phyloP scores from a whole-genome alignment of 164 flowering plant species.

The grape (Vitis vinifera) region ASM3070453v1 NC_081809.1:1262001-1262500 shows the following conservation, averaged over 20 bases:
- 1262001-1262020: conserved; percentile 72
- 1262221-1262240: conserved; percentile 32
- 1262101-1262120: conserved; percentile 86
- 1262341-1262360: conserved; percentile 15
- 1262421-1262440: conserved; percentile 14
- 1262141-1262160: conserved; percentile 93
- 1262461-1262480: not conserved
- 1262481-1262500: not conserved
- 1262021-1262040: conserved; percentile 87
- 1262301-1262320: conserved; percentile 11
- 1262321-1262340: conserved; percentile 9
- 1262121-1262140: conserved; percentile 93
- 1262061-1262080: conserved; percentile 73
- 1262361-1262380: conserved; percentile 17
- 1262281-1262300: too few relatives aligned
- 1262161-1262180: conserved; percentile 91
- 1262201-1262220: conserved; percentile 97
- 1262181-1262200: conserved; percentile 89
- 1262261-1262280: not conserved
- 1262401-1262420: conserved; percentile 3
- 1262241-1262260: not conserved
- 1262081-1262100: conserved; percentile 98
- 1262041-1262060: conserved; percentile 85
- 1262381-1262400: conserved; percentile 7
- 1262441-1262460: conserved; percentile 11